Evolutionary conservation across 2,329 filamentous ascomycete species (phyloP), one percentile per base, ranked within the genome.

Genomic region (Venturia asperata): DNA sequence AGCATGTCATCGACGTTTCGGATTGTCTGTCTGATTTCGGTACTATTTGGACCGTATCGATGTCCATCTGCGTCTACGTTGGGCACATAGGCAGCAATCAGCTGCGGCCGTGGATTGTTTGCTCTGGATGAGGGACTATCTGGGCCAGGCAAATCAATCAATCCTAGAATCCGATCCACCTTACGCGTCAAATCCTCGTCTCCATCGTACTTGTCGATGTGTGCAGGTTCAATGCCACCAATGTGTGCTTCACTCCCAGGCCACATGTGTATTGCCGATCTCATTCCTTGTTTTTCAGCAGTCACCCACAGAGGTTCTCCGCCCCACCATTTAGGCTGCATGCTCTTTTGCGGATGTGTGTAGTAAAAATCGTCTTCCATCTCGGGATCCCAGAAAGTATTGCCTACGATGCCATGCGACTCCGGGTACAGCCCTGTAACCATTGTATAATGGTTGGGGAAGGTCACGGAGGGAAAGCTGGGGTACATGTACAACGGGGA

Each of bases 241-340:
- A 96, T 89, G 74, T 91, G 87, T 6, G 92, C 92, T 77, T 99
- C 94, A 55, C 90, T 95, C 1, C 94, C 94, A 1, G 94, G 94
- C 94, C 94, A 99, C 94, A 99, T 99, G 74, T 99, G 94, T 34
- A 99, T 86, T 0, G 91, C 94, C 39, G 87, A 86, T 65, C 85
- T 84, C 41, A 95, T 81, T 6, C 89, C 89, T 70, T 91, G 88
- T 66, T 84, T 85, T 78, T 97, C 94, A 5, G 93, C 93, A 1
- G 93, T 95, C 34, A 89, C 88, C 94, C 94, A 99, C 39, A 99
- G 81, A 0, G 94, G 94, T 74, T 97, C 92, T 3, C 92, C 94
- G 49, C 84, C 87, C 93, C 94, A 99, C 93, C 94, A 99, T 73
- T 93, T 91, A 0, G 90, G 81, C 69, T 93, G 85, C 76, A 96